A percentile compares a stretch with the other conserved stretches of the same genome.
phyloP scores from a whole-genome alignment of 192 early-diverging fungal genomes.

The Diversispora epigaea region DNA sequence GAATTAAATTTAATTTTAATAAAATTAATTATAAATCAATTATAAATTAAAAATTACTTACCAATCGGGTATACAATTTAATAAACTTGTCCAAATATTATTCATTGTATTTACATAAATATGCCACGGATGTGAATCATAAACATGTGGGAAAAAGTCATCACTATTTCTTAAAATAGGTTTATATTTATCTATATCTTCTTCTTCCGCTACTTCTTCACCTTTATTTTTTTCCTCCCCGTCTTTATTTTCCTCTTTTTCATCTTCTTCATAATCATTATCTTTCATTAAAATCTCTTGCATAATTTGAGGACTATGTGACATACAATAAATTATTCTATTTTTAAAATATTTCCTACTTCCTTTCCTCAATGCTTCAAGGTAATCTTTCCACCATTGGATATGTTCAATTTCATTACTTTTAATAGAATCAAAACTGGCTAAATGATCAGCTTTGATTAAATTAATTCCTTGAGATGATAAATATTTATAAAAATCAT shows the following conservation, averaged over 20 bases:
- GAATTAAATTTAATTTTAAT: neutral
- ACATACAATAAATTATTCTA: slow-evolving; percentile 55
- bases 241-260: neutral
- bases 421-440: slow-evolving; percentile 46
- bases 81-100: slow-evolving; percentile 44
- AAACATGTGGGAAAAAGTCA: slow-evolving; percentile 53
- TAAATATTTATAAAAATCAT: slow-evolving; percentile 54
- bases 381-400: slow-evolving; percentile 42
- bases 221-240: neutral
- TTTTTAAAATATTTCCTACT: slow-evolving; percentile 44
- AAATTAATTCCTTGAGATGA: slow-evolving; percentile 46
- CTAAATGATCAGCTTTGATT: slow-evolving; percentile 60
- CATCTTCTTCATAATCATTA: neutral
- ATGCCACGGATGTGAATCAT: slow-evolving; percentile 55
- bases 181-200: no score
- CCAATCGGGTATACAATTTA: slow-evolving; percentile 46
- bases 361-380: slow-evolving; percentile 41
- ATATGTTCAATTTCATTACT: slow-evolving; percentile 2
- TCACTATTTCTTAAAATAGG: slow-evolving; percentile 51
- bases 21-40: neutral
- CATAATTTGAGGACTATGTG: slow-evolving; percentile 48
- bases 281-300: slow-evolving; percentile 33
- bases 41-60: neutral
- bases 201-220: neutral
- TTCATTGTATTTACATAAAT: slow-evolving; percentile 57